Evolutionary conservation across 257 asterid species (phyloP).

Genomic region (Solanum piurae): DNA sequence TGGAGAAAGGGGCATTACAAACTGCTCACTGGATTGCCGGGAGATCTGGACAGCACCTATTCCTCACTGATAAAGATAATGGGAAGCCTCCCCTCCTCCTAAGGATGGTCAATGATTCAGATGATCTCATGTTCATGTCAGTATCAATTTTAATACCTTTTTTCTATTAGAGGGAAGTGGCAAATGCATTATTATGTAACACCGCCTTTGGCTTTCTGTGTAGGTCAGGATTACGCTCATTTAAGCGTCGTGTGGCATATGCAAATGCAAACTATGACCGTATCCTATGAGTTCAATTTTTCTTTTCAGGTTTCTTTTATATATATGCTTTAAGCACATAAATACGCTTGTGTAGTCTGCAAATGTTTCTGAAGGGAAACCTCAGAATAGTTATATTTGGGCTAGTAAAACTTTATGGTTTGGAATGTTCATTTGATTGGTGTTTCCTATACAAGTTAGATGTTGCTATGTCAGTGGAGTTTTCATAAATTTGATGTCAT

Average conservation of each 20-base stretch:
- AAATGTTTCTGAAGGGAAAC: not conserved
- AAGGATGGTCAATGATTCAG: constrained; percentile 69
- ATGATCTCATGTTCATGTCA: constrained; percentile 64
- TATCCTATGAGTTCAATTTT: constrained; percentile 37
- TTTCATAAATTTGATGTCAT: not conserved
- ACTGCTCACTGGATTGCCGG: constrained; percentile 87
- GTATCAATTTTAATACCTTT: constrained; percentile 13
- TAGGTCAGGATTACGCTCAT: constrained; percentile 75
- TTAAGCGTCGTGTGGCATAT: constrained; percentile 91
- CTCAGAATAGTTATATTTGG: not conserved
- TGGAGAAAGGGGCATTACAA: constrained; percentile 74
- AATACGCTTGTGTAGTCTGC: not conserved
- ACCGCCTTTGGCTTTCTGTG: not conserved
- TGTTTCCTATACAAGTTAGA: not conserved
- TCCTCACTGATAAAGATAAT: constrained; percentile 67
- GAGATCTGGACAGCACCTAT: constrained; percentile 89
- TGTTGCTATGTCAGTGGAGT: not conserved
- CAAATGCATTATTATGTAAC: not conserved
- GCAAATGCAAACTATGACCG: constrained; percentile 86
- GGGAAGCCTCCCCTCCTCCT: constrained; percentile 80
- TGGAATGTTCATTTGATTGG: not conserved
- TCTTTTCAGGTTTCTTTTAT: not conserved
- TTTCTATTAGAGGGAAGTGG: not conserved
- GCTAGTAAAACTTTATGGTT: not conserved
- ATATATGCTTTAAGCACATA: not conserved